Evolutionary conservation across 768 basidiomycete species (phyloP).

Genomic region (Lactifluus hygrophoroides): DNA sequence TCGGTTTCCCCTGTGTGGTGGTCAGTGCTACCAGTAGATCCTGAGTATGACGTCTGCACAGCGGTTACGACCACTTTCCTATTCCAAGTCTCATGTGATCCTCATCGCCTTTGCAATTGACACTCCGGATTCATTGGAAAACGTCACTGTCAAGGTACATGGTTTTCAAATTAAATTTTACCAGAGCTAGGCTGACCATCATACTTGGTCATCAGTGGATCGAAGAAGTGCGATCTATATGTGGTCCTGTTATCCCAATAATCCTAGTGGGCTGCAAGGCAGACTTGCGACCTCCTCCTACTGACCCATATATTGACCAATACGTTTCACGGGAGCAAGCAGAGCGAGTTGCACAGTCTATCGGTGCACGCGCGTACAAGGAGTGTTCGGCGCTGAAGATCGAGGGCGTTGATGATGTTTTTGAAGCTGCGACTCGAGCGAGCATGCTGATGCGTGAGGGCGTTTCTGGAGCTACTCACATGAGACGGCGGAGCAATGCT

Average conservation of each 20-base stretch:
- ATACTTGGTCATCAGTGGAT: conserved; percentile 65
- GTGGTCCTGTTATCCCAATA: conserved; percentile 86
- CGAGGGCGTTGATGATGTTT: conserved; percentile 93
- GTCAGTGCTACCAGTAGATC: not conserved
- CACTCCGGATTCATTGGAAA: conserved; percentile 93
- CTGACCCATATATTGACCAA: conserved; percentile 38
- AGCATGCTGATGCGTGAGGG: conserved; percentile 95
- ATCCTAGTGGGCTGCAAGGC: conserved; percentile 95
- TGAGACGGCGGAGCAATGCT: conserved; percentile 28
- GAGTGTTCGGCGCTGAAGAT: conserved; percentile 89
- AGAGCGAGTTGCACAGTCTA: conserved; percentile 69
- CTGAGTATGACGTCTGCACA: conserved; percentile 27
- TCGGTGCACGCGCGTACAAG: conserved; percentile 90
- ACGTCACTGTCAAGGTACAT: conserved; percentile 87
- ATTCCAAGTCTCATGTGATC: conserved; percentile 98
- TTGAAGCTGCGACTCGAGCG: conserved; percentile 93
- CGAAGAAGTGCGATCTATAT: conserved; percentile 95
- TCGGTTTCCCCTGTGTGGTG: conserved; percentile 26
- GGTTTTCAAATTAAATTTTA: not conserved
- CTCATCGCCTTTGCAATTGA: conserved; percentile 96
- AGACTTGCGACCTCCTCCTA: conserved; percentile 66
- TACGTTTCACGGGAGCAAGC: conserved; percentile 73
- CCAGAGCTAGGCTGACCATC: not conserved
- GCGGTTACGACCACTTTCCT: conserved; percentile 93
- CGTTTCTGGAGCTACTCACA: conserved; percentile 40